A percentile compares a stretch with the other conserved stretches of the same genome.
These are phyloP conservation scores for Podospora sp. DNA, from an alignment of 495 filamentous ascomycete genomes.

Conservation along the genomic window DNA sequence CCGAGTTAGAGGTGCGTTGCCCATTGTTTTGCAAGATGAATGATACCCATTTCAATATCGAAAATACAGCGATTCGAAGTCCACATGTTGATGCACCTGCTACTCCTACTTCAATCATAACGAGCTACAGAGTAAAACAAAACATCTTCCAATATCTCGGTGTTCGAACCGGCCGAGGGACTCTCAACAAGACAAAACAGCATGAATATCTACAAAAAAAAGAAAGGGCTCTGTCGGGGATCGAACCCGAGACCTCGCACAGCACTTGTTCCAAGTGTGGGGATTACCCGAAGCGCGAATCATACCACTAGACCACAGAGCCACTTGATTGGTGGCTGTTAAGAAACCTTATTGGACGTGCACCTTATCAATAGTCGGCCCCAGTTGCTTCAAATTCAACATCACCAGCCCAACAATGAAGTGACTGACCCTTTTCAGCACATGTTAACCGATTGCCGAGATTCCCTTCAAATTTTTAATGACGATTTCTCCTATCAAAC, in stretches of 20 bases:
- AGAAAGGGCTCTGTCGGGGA: neutral
- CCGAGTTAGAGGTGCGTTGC: neutral
- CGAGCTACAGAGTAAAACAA: too few relatives aligned
- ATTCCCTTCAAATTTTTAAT: too few relatives aligned
- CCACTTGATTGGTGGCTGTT: neutral
- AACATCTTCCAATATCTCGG: too few relatives aligned
- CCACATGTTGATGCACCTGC: too few relatives aligned
- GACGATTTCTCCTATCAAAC: too few relatives aligned
- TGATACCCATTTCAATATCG: too few relatives aligned
- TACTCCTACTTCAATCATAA: too few relatives aligned
- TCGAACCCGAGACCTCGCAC: neutral
- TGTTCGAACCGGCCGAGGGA: too few relatives aligned
- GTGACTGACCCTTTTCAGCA: neutral
- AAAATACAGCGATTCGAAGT: too few relatives aligned
- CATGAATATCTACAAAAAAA: neutral
- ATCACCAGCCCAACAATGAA: neutral
- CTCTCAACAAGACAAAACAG: too few relatives aligned
- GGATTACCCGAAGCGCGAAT: neutral
- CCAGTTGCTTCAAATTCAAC: neutral
- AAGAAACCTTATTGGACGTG: neutral
- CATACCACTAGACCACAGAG: conserved; percentile 1
- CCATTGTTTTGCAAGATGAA: too few relatives aligned
- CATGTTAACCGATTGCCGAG: neutral
- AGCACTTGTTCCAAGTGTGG: neutral
- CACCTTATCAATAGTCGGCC: neutral